Base-by-base conservation (phyloP, 169 alveolate species). In the Plasmodium cynomolgi region DNA sequence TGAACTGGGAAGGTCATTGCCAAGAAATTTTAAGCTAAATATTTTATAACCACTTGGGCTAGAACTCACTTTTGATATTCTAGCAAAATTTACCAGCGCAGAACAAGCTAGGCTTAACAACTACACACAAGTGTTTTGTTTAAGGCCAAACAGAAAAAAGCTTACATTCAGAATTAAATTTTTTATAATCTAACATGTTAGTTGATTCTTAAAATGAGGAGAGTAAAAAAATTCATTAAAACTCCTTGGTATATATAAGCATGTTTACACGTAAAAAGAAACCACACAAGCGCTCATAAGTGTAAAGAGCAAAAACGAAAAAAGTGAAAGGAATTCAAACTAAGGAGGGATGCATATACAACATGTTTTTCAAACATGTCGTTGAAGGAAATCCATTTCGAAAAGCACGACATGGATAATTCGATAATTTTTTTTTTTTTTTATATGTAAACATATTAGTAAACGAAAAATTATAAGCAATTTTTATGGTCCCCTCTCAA, bases 151-250 rank as follows among this genome's bases (percentile, higher is more conserved):
- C 17, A 31, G 58, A 80, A 80, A 80, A 80, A 9, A 41, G 84
- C 74, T 37, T 11, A 41, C 13, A 80, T 80, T 80, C 84, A 4
- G 50, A 37, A 26, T 68, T 68, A 26, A 68, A 68, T 68, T 20
- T 68, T 20, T 80, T 44, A 80, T 41, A 80, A 41, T 80, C n/a
- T 80, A 80, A n/a, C 77, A 68, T 31, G 56, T 80, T 44, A 80
- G 72, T 80, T 80, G 71, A 39, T 31, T 80, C 72, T 79, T 23
- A 68, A 41, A 80, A 37, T 80, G 58, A 13, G 15, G 39, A 41
- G 58, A 41, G 15, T 80, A 20, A 80, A 80, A 80, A 80, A 37
- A 80, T n/a, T 80, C 26, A 41, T 11, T 44, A 80, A 80, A 41
- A 80, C 20, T 80, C 56, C 72, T 23, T 62, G 13, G 15, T 80